phyloP scores from a whole-genome alignment of 129 eudicot species.

The Helichrysum umbraculigerum region DNA sequence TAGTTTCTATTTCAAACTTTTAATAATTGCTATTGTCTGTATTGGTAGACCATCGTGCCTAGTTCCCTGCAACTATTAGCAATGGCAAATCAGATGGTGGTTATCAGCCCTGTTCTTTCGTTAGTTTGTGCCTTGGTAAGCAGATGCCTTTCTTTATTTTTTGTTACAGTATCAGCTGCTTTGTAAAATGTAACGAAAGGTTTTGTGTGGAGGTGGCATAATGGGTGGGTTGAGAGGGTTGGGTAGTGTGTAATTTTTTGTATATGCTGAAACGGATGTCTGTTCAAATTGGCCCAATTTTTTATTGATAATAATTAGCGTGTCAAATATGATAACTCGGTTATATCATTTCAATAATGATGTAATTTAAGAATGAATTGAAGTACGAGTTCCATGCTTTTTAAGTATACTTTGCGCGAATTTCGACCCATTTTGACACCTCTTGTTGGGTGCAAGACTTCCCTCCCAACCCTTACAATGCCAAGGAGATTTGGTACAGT shows the following conservation, averaged over 20 bases:
- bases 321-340: background rate
- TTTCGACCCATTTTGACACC: background rate
- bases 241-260: no score
- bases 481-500: constrained; percentile 14
- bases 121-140: constrained; percentile 80
- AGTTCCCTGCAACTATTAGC: constrained; percentile 74
- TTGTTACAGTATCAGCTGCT: constrained; percentile 13
- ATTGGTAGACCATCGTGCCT: constrained; percentile 69
- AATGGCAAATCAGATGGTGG: constrained; percentile 89
- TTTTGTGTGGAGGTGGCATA: background rate
- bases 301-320: background rate
- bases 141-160: constrained; percentile 19
- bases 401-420: background rate
- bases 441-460: background rate
- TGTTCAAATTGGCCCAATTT: background rate
- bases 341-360: background rate
- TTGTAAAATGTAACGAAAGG: background rate
- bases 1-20: no score
- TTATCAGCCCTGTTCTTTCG: constrained; percentile 71
- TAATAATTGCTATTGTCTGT: background rate
- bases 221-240: background rate
- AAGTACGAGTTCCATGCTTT: background rate
- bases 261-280: background rate
- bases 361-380: background rate
- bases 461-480: no score